Conservation (phyloP, 2,329 filamentous ascomycete species). For the Amphichorda felina region DNA sequence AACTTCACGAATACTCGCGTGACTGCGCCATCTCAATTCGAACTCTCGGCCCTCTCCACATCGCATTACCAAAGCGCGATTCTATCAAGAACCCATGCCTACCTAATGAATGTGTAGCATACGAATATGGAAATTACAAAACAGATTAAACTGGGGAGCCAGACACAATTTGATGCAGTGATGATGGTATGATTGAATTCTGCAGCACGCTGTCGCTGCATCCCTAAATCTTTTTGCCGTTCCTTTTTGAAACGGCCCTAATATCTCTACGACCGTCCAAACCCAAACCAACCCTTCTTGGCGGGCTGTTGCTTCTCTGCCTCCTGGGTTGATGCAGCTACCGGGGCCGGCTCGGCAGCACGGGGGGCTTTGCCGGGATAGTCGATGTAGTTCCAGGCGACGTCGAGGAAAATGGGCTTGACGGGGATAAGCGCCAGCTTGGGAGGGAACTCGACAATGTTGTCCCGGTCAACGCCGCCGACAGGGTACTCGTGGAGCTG, state of each 20-base stretch:
- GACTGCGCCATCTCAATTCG: too few relatives aligned
- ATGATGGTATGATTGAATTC: too few relatives aligned
- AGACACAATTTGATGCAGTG: too few relatives aligned
- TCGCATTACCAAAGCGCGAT: too few relatives aligned
- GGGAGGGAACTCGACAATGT: constrained; percentile 80
- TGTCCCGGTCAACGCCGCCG: constrained; percentile 59
- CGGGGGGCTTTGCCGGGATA: constrained; percentile 52
- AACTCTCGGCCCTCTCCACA: too few relatives aligned
- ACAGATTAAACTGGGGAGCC: too few relatives aligned
- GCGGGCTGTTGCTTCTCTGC: constrained; percentile 26
- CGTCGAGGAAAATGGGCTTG: constrained; percentile 91
- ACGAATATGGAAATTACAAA: too few relatives aligned
- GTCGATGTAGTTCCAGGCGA: constrained; percentile 95
- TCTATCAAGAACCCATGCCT: too few relatives aligned
- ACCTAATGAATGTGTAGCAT: too few relatives aligned
- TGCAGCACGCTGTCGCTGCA: too few relatives aligned
- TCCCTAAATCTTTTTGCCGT: too few relatives aligned
- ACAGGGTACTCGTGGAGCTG: constrained; percentile 64
- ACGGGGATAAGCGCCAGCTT: constrained; percentile 73
- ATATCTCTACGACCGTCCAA: constrained; percentile 32
- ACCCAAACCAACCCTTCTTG: constrained; percentile 71
- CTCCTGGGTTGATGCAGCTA: constrained; percentile 9
- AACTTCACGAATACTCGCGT: not conserved
- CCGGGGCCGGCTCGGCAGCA: constrained; percentile 11
- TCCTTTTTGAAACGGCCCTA: too few relatives aligned